phyloP scores from a whole-genome alignment of 306 rosid genomes.

The Prunus mume region DNA sequence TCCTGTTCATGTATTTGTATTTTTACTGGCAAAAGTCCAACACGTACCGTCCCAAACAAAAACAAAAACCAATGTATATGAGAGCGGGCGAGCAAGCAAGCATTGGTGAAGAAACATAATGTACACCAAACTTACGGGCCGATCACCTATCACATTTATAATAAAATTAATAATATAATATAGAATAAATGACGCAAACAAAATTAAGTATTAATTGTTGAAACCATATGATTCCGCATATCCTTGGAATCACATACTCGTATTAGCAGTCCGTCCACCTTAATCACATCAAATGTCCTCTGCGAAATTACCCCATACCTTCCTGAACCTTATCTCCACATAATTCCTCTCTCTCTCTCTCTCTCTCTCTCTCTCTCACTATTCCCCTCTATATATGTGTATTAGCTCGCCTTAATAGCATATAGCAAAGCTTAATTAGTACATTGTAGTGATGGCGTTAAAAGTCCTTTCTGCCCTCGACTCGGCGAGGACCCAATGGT shows the following conservation, averaged over 20 bases:
- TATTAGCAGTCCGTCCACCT: constrained; percentile 19
- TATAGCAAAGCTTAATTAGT: neutral
- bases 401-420: too few species aligned
- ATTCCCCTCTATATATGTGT: too few species aligned
- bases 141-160: too few species aligned
- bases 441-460: constrained; percentile 25
- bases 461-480: constrained; percentile 70
- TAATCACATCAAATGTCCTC: constrained; percentile 12
- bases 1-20: neutral
- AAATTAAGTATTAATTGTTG: neutral
- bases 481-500: constrained; percentile 62
- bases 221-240: constrained; percentile 20
- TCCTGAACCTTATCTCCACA: neutral
- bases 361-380: too few species aligned
- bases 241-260: constrained; percentile 14
- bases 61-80: neutral
- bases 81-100: too few species aligned
- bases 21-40: neutral
- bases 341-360: too few species aligned
- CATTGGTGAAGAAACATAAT: neutral
- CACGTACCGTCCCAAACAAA: neutral
- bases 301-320: neutral
- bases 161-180: too few species aligned
- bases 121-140: neutral
- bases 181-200: neutral